Evolutionary conservation across 176 grass and related monocot species (phyloP), one percentile per base, ranked within the genome.

Genomic region (Carex kokanica): DNA sequence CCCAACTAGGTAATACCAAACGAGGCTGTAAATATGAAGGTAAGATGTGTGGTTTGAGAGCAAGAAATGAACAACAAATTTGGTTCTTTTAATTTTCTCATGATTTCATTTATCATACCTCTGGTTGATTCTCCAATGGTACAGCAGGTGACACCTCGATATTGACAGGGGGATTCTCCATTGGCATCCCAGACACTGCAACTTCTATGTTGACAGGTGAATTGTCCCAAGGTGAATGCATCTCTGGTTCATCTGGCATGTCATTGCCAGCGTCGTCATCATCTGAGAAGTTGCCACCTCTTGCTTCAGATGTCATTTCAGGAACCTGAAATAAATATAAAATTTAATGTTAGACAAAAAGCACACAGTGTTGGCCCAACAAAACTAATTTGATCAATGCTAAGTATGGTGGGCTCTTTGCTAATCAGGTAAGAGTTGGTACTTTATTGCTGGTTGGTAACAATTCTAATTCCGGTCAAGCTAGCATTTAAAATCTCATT

Each of bases 191-290:
- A 55, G 51, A 56, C 49, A 56, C 14, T 32, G 73, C 12, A 14
- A 56, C 52, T 51, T 78, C 73, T 3, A 56, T 56, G 70, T 74
- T 51, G 24, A 55, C 49, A 56, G 73, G 73, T 31, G 49, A 54
- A 77, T 27, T 77, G 23, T 55, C 73, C 73, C 45, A 8, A 55
- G 73, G 73, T 31, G 73, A 78, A 78, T 51, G 51, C 51, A 78
- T 78, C 73, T 78, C 49, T 32, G 49, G 49, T 31, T 56, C 73
- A 55, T 56, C 71, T 25, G 41, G 11, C 16, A 53, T 53, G 71
- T 11, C 45, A 74, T 74, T 23, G 21, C 23, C 71, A 7, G 45
- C 20, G 23, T 53, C 7, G 12, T 74, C 71, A 27, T 71, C 38
- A 1, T 71, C 40, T 20, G 40, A 73, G 11, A 31, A 29, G n/a